Evolutionary conservation across 2,329 filamentous ascomycete species (phyloP).

Genomic region (Triangularia setosa): DNA sequence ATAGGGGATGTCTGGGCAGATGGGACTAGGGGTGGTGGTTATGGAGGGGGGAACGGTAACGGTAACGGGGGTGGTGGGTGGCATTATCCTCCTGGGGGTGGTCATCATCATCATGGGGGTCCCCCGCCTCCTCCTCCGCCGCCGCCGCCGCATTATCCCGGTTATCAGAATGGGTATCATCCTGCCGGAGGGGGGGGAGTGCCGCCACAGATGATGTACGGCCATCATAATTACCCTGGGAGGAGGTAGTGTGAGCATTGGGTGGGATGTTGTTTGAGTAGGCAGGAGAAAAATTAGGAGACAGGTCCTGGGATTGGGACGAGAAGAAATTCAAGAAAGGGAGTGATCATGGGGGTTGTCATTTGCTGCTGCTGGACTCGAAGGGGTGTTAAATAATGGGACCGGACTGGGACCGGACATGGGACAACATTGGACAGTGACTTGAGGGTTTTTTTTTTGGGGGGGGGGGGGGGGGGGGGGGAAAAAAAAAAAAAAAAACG

Average conservation of each 20-base stretch:
- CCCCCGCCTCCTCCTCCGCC: background rate
- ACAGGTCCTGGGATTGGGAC: too few species aligned
- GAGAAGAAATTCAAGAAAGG: too few species aligned
- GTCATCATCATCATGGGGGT: constrained; percentile 4
- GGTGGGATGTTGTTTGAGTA: background rate
- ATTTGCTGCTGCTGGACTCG: too few species aligned
- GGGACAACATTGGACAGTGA: too few species aligned
- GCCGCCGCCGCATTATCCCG: background rate
- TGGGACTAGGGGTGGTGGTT: background rate
- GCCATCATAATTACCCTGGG: background rate
- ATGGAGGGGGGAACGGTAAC: background rate
- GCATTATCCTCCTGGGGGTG: too few species aligned
- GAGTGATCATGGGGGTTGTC: too few species aligned
- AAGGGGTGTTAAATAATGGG: too few species aligned
- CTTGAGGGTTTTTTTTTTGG: too few species aligned
- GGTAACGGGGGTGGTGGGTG: background rate
- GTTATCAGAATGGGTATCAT: background rate
- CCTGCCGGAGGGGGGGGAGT: background rate
- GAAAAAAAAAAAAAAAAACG: too few species aligned
- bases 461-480: too few species aligned
- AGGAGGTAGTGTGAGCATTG: background rate
- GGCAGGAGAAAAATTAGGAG: too few species aligned
- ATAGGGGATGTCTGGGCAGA: constrained; percentile 12
- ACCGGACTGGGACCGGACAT: too few species aligned
- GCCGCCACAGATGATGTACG: background rate